Evolutionary conservation across 2,329 filamentous ascomycete genomes (phyloP), one percentile per base, ranked within the genome.

Genomic region (Ambrosiella beaveri): DNA sequence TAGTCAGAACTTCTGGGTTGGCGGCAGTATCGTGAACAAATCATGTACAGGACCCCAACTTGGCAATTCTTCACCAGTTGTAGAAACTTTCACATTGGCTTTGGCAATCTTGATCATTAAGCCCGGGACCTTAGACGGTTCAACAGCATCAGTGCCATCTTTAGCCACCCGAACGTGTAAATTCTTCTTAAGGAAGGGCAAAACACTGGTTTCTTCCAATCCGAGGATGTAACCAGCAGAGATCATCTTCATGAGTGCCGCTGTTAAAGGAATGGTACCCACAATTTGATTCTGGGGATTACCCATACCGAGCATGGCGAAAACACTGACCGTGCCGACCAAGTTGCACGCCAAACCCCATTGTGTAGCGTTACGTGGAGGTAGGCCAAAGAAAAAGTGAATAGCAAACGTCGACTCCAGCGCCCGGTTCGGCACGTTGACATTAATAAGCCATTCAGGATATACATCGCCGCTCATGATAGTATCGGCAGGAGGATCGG

Each of bases 361-460:
- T 0, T 66, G 64, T 4, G 62, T 62, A 1, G 71, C 64, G 44
- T 80, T 70, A 2, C 65, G 63, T 0, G 75, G 70, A 1, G 73
- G 70, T 1, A 73, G 66, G 0, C 82, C 85, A 1, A 88, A 66
- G 68, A 89, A 90, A 60, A 90, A 71, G 65, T 84, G 79, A 17
- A 91, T 71, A 0, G 62, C 63, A 57, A 84, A 87, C 0, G 82
- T 79, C 1, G 75, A 77, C 9, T 76, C 72, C 7, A 85, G 68
- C 1, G 79, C 79, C 59, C 79, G 76, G 61, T 81, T 83, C 57
- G 75, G 72, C 19, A 82, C 78, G 13, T 73, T 71, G 50, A 90
- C 75, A 64, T 85, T 86, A 63, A 79, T 80, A 27, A 82, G 74
- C 79, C 86, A 91, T 64, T 90, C 77, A 5, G 72, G 73, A 64